Evolutionary conservation across 495 filamentous ascomycete genomes (phyloP), one percentile per base, ranked within the genome.

Genomic region (Aspergillus sclerotioniger): DNA sequence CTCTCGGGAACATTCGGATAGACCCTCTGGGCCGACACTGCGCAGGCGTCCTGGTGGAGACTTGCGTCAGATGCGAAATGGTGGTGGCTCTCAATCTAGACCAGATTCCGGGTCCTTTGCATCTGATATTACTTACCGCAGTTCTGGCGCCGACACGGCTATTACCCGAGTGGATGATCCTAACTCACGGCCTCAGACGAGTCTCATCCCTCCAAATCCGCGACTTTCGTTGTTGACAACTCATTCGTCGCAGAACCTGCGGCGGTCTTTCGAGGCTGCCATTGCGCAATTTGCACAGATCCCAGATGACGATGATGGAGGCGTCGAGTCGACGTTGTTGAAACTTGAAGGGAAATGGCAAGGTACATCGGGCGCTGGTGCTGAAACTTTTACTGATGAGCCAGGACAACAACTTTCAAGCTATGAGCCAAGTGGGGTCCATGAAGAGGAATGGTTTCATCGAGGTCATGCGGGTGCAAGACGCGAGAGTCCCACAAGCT

Each of bases 291-390:
- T 98, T 60, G 90, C 92, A 8, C 84, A 88, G 55, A 89, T 98
- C 20, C 91, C 92, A 0, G 95, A 99, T 67, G 90, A 93, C 58
- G 89, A 90, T 54, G 91, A 94, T 70, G 93, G 92, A n/a, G 92
- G 93, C 17, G 83, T 97, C 49, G 94, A 97, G 67, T 91, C 92
- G 13, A 91, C 94, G 6, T 67, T 99, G 59, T 73, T 93, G 59
- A 98, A 97, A 63, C 81, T 99, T 4, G 95, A 99, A 76, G 94
- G 94, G 6, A 92, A 88, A 63, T 95, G 84, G 71, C 60, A 56
- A 46, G 60, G 52, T 1, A 46, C 53, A 19, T 32, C 57, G 16
- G 35, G 53, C 10, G 28, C 53, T 9, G 54, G 57, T 39, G 8
- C 16, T 3, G 61, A 51, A 6, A 20, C 58, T 20, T 19, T 28